Conservation (phyloP, 495 filamentous ascomycete species). For the Bacidia gigantensis region DNA sequence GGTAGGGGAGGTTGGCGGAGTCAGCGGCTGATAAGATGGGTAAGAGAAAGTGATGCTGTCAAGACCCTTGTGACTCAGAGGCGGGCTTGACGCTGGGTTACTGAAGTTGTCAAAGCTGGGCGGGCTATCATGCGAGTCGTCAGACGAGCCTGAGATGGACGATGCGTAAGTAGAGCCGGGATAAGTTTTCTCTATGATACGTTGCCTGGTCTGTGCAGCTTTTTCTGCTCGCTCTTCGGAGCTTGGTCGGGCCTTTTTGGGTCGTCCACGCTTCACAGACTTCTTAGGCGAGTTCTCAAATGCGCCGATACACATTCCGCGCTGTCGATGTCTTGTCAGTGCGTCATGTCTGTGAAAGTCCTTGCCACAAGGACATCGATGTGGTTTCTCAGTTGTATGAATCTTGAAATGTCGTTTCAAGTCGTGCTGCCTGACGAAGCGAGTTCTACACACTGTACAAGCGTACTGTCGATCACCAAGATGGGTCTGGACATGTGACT, state of each 20-base stretch:
- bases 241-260: conserved; percentile 49
- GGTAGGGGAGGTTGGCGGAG: conserved; percentile 36
- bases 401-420: conserved; percentile 95
- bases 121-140: conserved; percentile 17
- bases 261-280: conserved; percentile 50
- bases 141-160: conserved; percentile 22
- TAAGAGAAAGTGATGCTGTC: conserved; percentile 31
- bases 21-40: conserved; percentile 30
- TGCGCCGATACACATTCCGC: conserved; percentile 87
- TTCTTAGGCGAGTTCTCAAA: conserved; percentile 65
- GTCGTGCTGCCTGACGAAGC: conserved; percentile 93
- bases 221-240: conserved; percentile 57
- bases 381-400: conserved; percentile 84
- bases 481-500: conserved; percentile 93
- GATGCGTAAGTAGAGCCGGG: conserved; percentile 19
- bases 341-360: conserved; percentile 90
- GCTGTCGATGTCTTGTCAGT: conserved; percentile 81
- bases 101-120: conserved; percentile 28
- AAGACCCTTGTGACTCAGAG: conserved; percentile 28
- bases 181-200: conserved; percentile 26
- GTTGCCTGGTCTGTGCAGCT: conserved; percentile 35
- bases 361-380: conserved; percentile 79
- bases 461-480: conserved; percentile 87
- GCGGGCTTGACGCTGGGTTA: conserved; percentile 27
- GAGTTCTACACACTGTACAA: conserved; percentile 79